phyloP scores from a whole-genome alignment of 768 basidiomycete genomes.

The Trametes cubensis region DNA sequence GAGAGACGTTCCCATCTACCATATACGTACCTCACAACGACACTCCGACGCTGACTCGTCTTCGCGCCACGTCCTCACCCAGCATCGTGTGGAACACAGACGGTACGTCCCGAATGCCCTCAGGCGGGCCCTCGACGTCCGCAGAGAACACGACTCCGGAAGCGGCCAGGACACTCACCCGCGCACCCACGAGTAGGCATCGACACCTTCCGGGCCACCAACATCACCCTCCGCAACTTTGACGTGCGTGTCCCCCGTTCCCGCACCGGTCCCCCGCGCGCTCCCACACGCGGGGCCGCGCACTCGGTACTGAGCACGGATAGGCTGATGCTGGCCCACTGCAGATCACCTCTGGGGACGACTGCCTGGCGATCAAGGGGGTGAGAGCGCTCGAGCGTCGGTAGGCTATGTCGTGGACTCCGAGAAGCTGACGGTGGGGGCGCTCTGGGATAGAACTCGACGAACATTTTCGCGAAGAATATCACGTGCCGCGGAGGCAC shows the following conservation, averaged over 20 bases:
- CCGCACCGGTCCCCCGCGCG: neutral
- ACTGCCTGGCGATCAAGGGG: constrained; percentile 67
- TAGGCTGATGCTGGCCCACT: neutral
- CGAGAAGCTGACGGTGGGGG: neutral
- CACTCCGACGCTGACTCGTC: neutral
- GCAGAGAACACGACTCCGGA: neutral
- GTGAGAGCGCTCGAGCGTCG: constrained; percentile 37
- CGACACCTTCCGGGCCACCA: constrained; percentile 56
- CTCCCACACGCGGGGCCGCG: neutral
- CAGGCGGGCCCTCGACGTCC: neutral
- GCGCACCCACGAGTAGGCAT: constrained; percentile 42
- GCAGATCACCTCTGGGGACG: constrained; percentile 59
- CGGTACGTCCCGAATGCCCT: constrained; percentile 43
- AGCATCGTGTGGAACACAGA: constrained; percentile 65
- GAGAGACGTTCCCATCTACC: no score
- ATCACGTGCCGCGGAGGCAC: constrained; percentile 61
- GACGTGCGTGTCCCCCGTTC: constrained; percentile 38
- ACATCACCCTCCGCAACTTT: constrained; percentile 54
- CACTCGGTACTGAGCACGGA: neutral
- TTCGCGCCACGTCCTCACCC: neutral
- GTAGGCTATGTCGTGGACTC: neutral
- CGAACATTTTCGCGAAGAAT: constrained; percentile 51
- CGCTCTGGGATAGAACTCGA: constrained; percentile 50
- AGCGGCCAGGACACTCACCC: no score
- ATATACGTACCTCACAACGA: neutral